A percentile compares a stretch with the other conserved stretches of the same genome.
Evolutionary conservation across 192 early-diverging fungal species (phyloP).

Genomic region (Backusella parvicylindrica): DNA sequence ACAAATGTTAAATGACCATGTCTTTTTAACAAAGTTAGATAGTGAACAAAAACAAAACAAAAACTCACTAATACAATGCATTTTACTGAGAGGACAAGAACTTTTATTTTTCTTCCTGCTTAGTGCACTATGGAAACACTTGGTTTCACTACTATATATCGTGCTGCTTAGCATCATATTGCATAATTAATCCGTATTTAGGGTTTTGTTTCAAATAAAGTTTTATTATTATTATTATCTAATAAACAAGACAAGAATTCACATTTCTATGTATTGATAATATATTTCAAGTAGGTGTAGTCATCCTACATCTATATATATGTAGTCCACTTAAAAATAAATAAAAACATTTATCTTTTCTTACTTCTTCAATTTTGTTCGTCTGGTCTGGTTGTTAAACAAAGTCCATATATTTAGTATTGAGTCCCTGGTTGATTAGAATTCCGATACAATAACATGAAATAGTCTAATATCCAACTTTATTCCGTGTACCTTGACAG

Average conservation of each 20-base stretch:
- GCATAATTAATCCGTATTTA: not conserved
- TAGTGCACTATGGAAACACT: not conserved
- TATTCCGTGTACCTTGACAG: not conserved
- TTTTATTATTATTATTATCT: no score
- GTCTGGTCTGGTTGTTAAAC: no score
- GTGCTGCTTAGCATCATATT: not conserved
- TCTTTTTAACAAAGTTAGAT: no score
- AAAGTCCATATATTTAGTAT: no score
- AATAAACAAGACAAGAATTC: not conserved
- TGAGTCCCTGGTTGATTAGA: no score
- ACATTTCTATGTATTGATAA: not conserved
- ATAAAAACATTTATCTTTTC: no score
- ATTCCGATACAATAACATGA: not conserved
- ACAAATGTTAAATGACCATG: no score
- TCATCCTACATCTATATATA: no score
- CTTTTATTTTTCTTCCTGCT: not conserved
- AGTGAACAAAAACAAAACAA: not conserved
- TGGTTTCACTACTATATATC: not conserved
- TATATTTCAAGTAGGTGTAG: no score
- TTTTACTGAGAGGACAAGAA: not conserved
- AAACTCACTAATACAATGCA: not conserved
- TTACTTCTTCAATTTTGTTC: no score
- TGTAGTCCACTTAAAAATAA: no score
- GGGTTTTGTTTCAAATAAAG: not conserved
- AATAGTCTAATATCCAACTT: not conserved